These are phyloP conservation scores for Berberis vulgaris DNA, from an alignment of 164 flowering plant genomes.

Conservation along the genomic window DNA sequence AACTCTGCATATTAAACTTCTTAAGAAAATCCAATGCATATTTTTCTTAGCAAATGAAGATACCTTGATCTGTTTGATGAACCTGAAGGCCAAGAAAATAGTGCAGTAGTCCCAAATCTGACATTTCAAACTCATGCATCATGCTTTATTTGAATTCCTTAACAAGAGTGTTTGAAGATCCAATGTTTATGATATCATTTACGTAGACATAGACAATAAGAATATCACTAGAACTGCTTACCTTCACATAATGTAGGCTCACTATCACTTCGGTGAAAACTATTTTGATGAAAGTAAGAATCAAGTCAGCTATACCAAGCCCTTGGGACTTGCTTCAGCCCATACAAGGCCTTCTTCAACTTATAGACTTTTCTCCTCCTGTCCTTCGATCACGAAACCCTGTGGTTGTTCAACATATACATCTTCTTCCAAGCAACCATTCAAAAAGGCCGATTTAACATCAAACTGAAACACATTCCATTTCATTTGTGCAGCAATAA, in stretches of 20 bases:
- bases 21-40: constrained; percentile 8
- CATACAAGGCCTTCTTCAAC: constrained; percentile 1
- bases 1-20: too few species aligned
- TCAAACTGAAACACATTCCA: background rate
- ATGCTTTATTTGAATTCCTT: constrained; percentile 9
- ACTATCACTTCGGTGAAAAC: background rate
- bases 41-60: constrained; percentile 7
- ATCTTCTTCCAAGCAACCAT: background rate
- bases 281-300: background rate
- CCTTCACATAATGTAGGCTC: constrained; percentile 6
- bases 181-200: constrained; percentile 1
- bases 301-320: constrained; percentile 6
- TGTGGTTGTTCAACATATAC: constrained; percentile 1
- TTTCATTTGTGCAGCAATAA: background rate
- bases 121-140: constrained; percentile 14
- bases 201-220: constrained; percentile 6
- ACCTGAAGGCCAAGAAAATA: constrained; percentile 11
- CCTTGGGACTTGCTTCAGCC: constrained; percentile 11
- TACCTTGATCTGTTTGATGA: constrained; percentile 1
- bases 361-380: constrained; percentile 3
- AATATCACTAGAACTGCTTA: background rate
- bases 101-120: constrained; percentile 3
- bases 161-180: background rate
- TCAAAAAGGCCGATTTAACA: background rate
- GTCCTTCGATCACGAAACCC: background rate